Evolutionary conservation across 2,329 filamentous ascomycete species (phyloP).

Genomic region (Catunica adiposa): DNA sequence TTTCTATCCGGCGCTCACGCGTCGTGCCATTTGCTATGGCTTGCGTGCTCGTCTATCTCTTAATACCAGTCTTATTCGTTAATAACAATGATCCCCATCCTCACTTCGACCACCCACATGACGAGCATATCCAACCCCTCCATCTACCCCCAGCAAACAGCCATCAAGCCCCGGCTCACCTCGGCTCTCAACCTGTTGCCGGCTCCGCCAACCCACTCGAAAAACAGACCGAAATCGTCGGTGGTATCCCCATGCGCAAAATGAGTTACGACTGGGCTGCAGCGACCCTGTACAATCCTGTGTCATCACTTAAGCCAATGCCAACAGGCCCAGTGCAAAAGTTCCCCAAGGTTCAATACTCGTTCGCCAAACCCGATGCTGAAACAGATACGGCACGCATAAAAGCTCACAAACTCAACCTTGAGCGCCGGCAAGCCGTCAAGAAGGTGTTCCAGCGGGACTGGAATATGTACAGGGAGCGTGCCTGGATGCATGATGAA

Average conservation of each 20-base stretch:
- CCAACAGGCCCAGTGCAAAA: slow-evolving; percentile 18
- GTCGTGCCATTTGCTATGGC: slow-evolving; percentile 5
- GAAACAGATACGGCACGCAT: not conserved
- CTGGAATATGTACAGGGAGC: slow-evolving; percentile 34
- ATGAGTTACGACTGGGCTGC: slow-evolving; percentile 21
- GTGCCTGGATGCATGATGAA: slow-evolving; percentile 38
- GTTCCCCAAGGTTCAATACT: slow-evolving; percentile 21
- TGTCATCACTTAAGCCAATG: slow-evolving; percentile 20
- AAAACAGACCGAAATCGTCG: not conserved
- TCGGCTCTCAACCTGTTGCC: not conserved
- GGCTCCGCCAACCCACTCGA: not conserved
- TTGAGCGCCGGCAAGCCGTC: slow-evolving; percentile 23
- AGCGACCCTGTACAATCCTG: slow-evolving; percentile 19
- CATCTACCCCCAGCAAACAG: not conserved
- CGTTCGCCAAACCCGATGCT: slow-evolving; percentile 24
- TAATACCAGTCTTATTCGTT: slow-evolving; percentile 7
- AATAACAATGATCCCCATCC: not conserved
- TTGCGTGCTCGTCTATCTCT: slow-evolving; percentile 8
- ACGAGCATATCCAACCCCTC: not conserved
- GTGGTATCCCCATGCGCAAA: slow-evolving; percentile 17
- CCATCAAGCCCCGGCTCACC: not conserved
- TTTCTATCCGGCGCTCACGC: slow-evolving; percentile 6
- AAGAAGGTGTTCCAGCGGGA: slow-evolving; percentile 27
- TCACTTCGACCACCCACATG: not conserved
- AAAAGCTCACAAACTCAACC: slow-evolving; percentile 4